Percentiles rank a stretch among this genome's conserved stretches.
phyloP scores from a whole-genome alignment of 1,284 basidiomycete species.

The Phellopilus nigrolimitatus region DNA sequence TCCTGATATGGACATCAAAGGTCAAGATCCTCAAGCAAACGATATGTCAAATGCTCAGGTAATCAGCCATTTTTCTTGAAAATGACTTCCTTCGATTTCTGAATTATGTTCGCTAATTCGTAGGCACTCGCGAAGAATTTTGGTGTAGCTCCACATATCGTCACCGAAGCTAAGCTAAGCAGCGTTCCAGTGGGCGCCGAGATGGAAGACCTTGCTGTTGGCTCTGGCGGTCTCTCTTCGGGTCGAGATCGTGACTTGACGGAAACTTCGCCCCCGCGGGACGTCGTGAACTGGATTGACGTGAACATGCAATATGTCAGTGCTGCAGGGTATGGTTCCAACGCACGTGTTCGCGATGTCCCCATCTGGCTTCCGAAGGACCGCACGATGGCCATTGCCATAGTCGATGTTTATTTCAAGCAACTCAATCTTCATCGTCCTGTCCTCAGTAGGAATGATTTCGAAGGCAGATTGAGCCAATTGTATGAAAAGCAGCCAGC shows the following conservation, averaged over 20 bases:
- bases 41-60: slow-evolving; percentile 70
- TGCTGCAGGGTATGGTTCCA: slow-evolving; percentile 11
- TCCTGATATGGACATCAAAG: slow-evolving; percentile 46
- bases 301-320: slow-evolving; percentile 44
- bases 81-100: slow-evolving; percentile 5
- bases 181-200: slow-evolving; percentile 44
- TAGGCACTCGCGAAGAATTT: slow-evolving; percentile 72
- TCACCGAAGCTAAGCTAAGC: slow-evolving; percentile 54
- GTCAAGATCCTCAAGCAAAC: slow-evolving; percentile 69
- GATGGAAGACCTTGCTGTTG: slow-evolving; percentile 70
- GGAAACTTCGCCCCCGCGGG: slow-evolving; percentile 54
- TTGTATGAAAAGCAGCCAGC: slow-evolving; percentile 55
- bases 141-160: slow-evolving; percentile 66
- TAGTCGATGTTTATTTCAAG: slow-evolving; percentile 66
- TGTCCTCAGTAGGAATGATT: slow-evolving; percentile 60
- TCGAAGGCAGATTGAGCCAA: slow-evolving; percentile 54
- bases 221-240: slow-evolving; percentile 60
- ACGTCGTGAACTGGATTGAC: slow-evolving; percentile 54
- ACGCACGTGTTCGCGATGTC: slow-evolving; percentile 27
- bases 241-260: slow-evolving; percentile 59
- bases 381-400: slow-evolving; percentile 52
- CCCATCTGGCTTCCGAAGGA: slow-evolving; percentile 72
- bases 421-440: slow-evolving; percentile 75
- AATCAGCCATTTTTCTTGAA: slow-evolving; percentile 21
- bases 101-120: slow-evolving; percentile 15